Conservation (phyloP, 2,329 filamentous ascomycete genomes). For the Tolypocladium nubicola region DNA sequence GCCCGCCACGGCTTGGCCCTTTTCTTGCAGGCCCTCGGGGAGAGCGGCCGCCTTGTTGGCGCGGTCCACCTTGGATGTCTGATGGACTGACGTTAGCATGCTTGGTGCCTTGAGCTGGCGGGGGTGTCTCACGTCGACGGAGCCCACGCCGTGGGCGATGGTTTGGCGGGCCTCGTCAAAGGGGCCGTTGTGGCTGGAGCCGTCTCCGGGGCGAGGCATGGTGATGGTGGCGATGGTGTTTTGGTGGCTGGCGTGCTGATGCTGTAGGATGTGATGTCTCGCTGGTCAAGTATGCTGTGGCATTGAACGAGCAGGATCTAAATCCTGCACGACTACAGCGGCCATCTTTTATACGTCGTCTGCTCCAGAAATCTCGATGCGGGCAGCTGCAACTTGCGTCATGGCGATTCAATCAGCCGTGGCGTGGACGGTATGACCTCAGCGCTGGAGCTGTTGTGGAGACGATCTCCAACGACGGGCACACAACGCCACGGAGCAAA, state of each 20-base stretch:
- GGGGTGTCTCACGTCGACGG: slow-evolving; percentile 20
- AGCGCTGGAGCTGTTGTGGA: background rate
- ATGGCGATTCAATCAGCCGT: background rate
- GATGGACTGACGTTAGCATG: slow-evolving; percentile 1
- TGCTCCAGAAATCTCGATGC: background rate
- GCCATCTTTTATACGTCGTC: background rate
- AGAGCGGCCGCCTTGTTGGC: slow-evolving; percentile 39
- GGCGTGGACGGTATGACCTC: background rate
- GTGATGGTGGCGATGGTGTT: slow-evolving; percentile 8
- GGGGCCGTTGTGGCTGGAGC: slow-evolving; percentile 34
- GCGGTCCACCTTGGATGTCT: slow-evolving; percentile 28
- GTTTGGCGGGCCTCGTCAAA: slow-evolving; percentile 26
- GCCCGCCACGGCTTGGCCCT: slow-evolving; percentile 30
- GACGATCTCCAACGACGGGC: background rate
- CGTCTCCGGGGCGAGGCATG: slow-evolving; percentile 42
- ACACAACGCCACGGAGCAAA: background rate
- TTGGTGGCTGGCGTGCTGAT: background rate
- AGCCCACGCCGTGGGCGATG: slow-evolving; percentile 33
- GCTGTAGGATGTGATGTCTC: background rate
- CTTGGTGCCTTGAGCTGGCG: background rate
- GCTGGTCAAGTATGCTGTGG: background rate
- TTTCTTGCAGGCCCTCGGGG: slow-evolving; percentile 30
- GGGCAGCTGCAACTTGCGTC: background rate
- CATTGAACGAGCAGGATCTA: background rate
- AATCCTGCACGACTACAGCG: background rate